Base-by-base conservation (phyloP, 1,284 basidiomycete species). In the Fomes fomentarius region DNA sequence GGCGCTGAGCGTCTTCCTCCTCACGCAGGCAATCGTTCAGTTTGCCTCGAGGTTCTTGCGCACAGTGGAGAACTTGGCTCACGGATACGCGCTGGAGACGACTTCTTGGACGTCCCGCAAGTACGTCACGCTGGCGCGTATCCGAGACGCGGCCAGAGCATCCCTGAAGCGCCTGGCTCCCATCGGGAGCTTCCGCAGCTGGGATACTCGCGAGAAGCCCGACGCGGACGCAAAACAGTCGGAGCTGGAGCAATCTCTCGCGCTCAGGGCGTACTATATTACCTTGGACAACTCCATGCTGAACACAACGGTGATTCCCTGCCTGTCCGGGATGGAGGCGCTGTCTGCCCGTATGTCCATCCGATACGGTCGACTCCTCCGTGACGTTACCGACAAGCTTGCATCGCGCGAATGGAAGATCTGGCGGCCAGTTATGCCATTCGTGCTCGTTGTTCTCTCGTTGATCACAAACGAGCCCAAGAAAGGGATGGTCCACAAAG, bases 1-100 rank as follows among this genome's bases (percentile, higher is more conserved):
- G 47, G 56, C 68, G 9, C 59, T 63, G 47, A 51, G 49, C 30
- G 38, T 58, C 38, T 42, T 52, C 34, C 19, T 54, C 10, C 22
- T 40, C n/a, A 31, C 39, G 4, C 53, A 47, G 25, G 24, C 11
- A 4, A 8, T 25, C 4, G 24, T 22, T 5, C 12, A 33, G 34
- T 28, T 28, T 1, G 3, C 15, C 7, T n/a, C 21, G 4, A 37
- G 42, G 15, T 1, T 40, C 0, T 21, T 52, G 8, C 24, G 31
- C n/a, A 11, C 25, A 8, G 17, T 58, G 24, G 52, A 54, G 37
- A 44, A 34, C 2, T 19, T 39, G 6, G 17, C 56, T 8, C 47
- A 47, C 1, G 24, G 50, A 2, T 30, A 45, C 15, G 39, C 49
- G 17, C 21, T 44, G 5, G 56, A 51, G 15, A 26, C 30, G 2